These are phyloP conservation scores for Rosellinia necatrix DNA, from an alignment of 2,329 filamentous ascomycete species.

Conservation along the genomic window DNA sequence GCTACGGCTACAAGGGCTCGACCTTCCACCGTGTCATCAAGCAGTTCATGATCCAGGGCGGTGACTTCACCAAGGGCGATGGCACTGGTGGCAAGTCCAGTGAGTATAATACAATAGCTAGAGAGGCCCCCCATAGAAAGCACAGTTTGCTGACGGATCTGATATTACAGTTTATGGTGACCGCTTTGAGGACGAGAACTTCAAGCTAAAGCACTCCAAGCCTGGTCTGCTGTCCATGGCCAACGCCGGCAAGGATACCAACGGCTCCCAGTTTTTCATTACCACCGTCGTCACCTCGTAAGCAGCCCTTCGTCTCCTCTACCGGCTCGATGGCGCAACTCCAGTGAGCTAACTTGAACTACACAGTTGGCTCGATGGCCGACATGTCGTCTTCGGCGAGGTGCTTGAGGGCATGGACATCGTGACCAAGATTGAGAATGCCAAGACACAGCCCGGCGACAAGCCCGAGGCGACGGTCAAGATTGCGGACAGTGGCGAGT, in stretches of 20 bases:
- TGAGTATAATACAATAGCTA: constrained; percentile 52
- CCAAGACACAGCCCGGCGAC: constrained; percentile 67
- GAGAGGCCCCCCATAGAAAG: not conserved
- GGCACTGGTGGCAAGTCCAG: constrained; percentile 85
- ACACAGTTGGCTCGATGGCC: constrained; percentile 76
- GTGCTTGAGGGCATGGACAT: constrained; percentile 85
- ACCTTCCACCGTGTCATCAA: constrained; percentile 90
- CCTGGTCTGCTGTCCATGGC: constrained; percentile 84
- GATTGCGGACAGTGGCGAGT: constrained; percentile 83
- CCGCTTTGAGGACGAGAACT: constrained; percentile 89
- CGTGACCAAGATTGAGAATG: constrained; percentile 77
- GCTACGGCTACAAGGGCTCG: constrained; percentile 80
- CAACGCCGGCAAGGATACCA: constrained; percentile 84
- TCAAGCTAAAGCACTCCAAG: constrained; percentile 92
- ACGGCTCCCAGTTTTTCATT: constrained; percentile 90
- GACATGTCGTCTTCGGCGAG: constrained; percentile 87
- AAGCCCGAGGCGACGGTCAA: constrained; percentile 72
- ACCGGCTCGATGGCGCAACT: not conserved
- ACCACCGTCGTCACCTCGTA: constrained; percentile 80
- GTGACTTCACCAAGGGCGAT: constrained; percentile 83
- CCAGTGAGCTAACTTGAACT: constrained; percentile 28
- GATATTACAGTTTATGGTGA: constrained; percentile 72
- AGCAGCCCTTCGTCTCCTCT: constrained; percentile 42
- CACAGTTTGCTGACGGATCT: constrained; percentile 22
- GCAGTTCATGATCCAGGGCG: constrained; percentile 89